Evolutionary conservation across 805 yeast genomes (phyloP).

Genomic region (Candida namnaoensis): DNA sequence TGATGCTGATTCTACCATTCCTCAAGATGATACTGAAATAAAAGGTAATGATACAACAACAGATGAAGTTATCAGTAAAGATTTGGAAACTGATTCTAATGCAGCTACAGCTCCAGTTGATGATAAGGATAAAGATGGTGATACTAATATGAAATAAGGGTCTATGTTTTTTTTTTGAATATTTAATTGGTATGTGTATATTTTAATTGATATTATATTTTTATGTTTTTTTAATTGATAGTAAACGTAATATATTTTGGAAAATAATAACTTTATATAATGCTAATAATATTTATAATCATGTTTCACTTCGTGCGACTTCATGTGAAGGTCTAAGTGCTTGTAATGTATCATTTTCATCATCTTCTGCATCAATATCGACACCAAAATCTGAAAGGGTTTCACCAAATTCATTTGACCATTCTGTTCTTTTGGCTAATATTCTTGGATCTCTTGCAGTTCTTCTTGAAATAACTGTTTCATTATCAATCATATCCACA

Average conservation of each 20-base stretch:
- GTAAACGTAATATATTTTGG: too few relatives aligned
- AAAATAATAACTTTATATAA: too few relatives aligned
- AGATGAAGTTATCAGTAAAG: constrained; percentile 37
- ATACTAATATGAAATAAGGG: background rate
- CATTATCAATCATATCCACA: constrained; percentile 5
- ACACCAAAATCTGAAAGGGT: constrained; percentile 81
- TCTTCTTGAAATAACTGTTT: constrained; percentile 21
- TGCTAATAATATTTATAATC: too few relatives aligned
- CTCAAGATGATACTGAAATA: constrained; percentile 36
- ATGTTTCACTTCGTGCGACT: too few relatives aligned
- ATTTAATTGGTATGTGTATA: background rate
- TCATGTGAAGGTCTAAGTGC: background rate
- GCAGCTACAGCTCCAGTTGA: constrained; percentile 10
- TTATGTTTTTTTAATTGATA: background rate
- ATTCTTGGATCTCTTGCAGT: constrained; percentile 24
- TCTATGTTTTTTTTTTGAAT: background rate
- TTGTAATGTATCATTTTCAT: background rate
- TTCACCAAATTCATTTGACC: constrained; percentile 84
- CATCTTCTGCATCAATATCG: constrained; percentile 52
- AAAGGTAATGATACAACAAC: constrained; percentile 32
- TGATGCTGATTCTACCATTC: constrained; percentile 41
- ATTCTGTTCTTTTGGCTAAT: constrained; percentile 33
- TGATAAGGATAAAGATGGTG: constrained; percentile 5
- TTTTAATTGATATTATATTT: background rate
- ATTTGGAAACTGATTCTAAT: constrained; percentile 4